These are phyloP conservation scores for Myxozyma neglecta DNA, from an alignment of 805 yeast genomes.

Conservation along the genomic window DNA sequence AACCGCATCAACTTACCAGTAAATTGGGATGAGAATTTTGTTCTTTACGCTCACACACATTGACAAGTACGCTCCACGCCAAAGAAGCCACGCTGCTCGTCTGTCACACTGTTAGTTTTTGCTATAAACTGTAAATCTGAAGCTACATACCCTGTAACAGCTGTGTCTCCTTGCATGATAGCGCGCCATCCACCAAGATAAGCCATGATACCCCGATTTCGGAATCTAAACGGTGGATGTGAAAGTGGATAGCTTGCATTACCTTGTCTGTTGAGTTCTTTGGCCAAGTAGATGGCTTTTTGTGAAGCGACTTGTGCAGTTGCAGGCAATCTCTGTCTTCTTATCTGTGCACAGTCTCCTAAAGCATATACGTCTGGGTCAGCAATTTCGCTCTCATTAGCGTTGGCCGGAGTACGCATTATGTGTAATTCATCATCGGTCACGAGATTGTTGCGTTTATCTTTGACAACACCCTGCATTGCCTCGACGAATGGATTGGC, in stretches of 20 bases:
- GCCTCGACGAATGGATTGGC: constrained; percentile 59
- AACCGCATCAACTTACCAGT: constrained; percentile 14
- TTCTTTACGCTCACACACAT: constrained; percentile 30
- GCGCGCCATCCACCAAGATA: constrained; percentile 51
- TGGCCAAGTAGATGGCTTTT: constrained; percentile 65
- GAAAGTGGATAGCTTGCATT: constrained; percentile 49
- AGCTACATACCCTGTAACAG: constrained; percentile 21
- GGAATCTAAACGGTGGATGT: constrained; percentile 60
- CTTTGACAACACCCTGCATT: constrained; percentile 51
- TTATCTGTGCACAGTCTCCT: constrained; percentile 69
- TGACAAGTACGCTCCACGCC: constrained; percentile 65
- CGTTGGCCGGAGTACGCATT: constrained; percentile 48
- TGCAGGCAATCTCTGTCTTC: constrained; percentile 66
- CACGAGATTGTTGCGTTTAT: constrained; percentile 54
- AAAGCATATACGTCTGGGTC: constrained; percentile 62
- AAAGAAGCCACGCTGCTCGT: constrained; percentile 61
- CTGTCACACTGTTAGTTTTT: constrained; percentile 34
- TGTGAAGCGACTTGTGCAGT: constrained; percentile 71
- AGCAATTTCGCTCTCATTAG: neutral
- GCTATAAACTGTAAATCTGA: neutral
- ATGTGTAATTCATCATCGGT: constrained; percentile 63
- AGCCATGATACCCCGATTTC: constrained; percentile 65
- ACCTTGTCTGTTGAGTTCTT: constrained; percentile 55
- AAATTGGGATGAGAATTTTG: constrained; percentile 27
- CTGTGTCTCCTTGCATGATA: constrained; percentile 23